phyloP scores from a whole-genome alignment of 176 grass and related monocot species.

The Thinopyrum elongatum region DNA sequence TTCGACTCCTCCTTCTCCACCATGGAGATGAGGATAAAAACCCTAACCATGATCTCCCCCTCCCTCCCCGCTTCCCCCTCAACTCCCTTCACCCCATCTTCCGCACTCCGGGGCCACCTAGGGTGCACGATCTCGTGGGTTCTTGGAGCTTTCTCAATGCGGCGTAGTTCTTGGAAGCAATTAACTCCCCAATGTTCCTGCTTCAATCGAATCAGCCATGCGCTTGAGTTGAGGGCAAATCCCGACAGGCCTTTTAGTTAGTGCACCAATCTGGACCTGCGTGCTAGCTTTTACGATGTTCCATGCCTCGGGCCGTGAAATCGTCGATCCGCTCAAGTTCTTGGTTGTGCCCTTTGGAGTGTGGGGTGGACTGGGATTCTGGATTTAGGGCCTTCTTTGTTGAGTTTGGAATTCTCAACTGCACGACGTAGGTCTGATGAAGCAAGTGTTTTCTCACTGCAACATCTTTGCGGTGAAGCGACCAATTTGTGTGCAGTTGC shows the following conservation, averaged over 20 bases:
- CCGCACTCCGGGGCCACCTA: neutral
- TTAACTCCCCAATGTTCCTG: neutral
- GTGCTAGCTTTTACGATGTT: neutral
- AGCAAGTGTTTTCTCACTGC: no score
- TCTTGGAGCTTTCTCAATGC: neutral
- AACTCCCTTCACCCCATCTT: no score
- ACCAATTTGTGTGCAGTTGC: no score
- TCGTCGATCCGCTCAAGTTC: conserved; percentile 1
- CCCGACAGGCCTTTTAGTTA: neutral
- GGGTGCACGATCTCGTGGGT: neutral
- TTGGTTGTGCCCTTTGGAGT: neutral
- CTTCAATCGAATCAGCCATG: neutral
- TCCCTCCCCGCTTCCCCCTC: neutral
- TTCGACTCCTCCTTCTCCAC: conserved; percentile 90
- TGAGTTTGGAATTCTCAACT: neutral
- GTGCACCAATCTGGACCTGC: neutral
- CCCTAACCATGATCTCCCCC: neutral
- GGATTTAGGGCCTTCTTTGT: neutral
- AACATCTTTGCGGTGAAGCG: no score
- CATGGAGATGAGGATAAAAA: conserved; percentile 79
- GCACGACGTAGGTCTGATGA: neutral
- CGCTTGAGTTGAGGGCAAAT: neutral
- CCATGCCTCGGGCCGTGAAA: neutral
- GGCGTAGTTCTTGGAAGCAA: neutral
- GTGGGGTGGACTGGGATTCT: neutral